Base-by-base conservation (phyloP, 257 asterid species). In the Solanum clarkiae region DNA sequence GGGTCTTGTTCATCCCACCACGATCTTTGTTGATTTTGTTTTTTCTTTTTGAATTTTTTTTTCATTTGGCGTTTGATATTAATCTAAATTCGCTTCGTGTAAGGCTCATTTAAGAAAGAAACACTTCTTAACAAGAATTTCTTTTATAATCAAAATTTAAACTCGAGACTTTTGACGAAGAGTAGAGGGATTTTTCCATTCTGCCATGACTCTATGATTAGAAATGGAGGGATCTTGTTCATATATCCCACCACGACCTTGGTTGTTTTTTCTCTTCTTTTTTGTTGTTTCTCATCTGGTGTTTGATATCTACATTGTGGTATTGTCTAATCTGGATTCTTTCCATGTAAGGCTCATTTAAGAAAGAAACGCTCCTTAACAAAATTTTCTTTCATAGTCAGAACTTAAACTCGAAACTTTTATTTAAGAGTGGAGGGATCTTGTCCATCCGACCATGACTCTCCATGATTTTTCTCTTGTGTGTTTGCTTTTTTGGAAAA, bases 311-410 rank as follows among this genome's bases (percentile, higher is more conserved):
- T 62, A 17, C 16, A 22, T 62, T 62, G 12, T 1, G 4, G 36
- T 22, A 62, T 0, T 0, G 0, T 10, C 1, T 11, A 62, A 22
- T 62, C 9, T 22, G 0, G 8, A 62, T 62, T n/a, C 13, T 2
- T 17, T 5, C 4, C 69, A 1, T 22, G 8, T 24, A 62, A 62
- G 18, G 17, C 40, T 22, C 17, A 11, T 62, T 62, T 24, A 24
- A 62, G 40, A 12, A 24, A 24, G 16, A 60, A 60, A 60, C 18
- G 16, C 8, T 60, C 1, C 36, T 22, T 22, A 10, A 60, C 1
- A 60, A 6, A 0, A 60, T 4, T 22, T 60, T 60, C 8, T 60
- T 60, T 60, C 69, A 26, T 10, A 60, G 36, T 11, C 10, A 60
- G 10, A 60, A 60, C 1, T 10, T 15, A 60, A 60, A 60, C 16